Base-by-base conservation (phyloP, 345 rosid species). In the Hirschfeldia incana region DNA sequence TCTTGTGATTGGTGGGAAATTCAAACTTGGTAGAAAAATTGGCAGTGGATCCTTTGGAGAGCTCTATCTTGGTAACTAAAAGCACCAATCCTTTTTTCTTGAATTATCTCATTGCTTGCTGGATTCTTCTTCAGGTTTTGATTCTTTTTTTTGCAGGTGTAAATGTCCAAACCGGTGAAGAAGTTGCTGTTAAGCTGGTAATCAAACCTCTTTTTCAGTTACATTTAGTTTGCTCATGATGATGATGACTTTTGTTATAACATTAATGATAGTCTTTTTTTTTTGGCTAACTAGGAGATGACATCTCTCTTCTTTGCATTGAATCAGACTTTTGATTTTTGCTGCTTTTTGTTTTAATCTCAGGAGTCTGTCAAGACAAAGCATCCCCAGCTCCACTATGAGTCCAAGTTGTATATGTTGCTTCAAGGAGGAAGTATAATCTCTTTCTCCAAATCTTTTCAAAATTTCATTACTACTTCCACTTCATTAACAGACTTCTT, bases 21-120 rank as follows among this genome's bases (percentile, higher is more conserved):
- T 89, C 82, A 92, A 87, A 87, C 89, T 91, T 51, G 94, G 92
- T 29, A 87, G 94, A 79, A 91, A 91, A 89, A 91, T 91, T 80
- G 97, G 97, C 33, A 86, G 94, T 84, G 97, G 97, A 53, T 91
- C 97, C 57, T 91, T 91, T 63, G 97, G 97, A 66, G 93, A 90
- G 75, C 97, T 91, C 16, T 91, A 85, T 88, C 70, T 91, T 67
- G 97, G 97, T 91, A 30, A 6, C 13, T 2, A 34, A 10, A 42
- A 46, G 1, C 5, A 0, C 12, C 6, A 46, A 46, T 13, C 16
- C 1, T 46, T 13, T 46, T 46, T 1, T 12, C 13, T 13, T n/a
- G 4, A 0, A 4, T 49, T 1, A 49, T 49, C 16, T 49, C 16
- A 49, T 13, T 13, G 17, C 2, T 12, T 29, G 30, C 8, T 34